Evolutionary conservation across 1,284 basidiomycete genomes (phyloP).

Genomic region (Filobasidium uniguttulatum): DNA sequence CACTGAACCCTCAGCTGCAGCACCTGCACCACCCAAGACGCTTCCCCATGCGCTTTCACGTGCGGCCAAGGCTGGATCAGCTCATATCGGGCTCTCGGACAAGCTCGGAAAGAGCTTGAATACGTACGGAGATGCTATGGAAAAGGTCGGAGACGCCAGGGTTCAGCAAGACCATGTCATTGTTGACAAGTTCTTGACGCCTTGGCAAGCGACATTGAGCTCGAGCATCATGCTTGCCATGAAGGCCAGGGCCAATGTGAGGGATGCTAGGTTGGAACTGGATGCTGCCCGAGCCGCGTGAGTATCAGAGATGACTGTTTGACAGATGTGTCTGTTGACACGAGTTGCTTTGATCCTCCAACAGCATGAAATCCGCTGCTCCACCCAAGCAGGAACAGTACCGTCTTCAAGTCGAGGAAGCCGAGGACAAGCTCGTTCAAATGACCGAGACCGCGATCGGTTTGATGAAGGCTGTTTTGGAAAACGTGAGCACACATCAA

Average conservation of each 20-base stretch:
- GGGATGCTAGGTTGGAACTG: conserved; percentile 61
- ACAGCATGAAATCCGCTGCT: conserved; percentile 58
- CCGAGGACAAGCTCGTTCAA: conserved; percentile 88
- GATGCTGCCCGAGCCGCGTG: conserved; percentile 50
- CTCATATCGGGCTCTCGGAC: conserved; percentile 47
- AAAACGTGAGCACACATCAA: conserved; percentile 76
- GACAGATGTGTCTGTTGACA: neutral
- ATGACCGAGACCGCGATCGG: conserved; percentile 97
- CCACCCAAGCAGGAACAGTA: conserved; percentile 75
- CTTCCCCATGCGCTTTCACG: conserved; percentile 84
- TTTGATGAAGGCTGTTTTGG: conserved; percentile 92
- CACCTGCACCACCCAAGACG: conserved; percentile 66
- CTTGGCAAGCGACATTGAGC: conserved; percentile 80
- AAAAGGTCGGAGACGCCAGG: conserved; percentile 66
- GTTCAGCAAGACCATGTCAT: conserved; percentile 69
- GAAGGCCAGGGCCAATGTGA: conserved; percentile 79
- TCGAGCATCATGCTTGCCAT: conserved; percentile 71
- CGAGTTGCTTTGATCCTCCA: neutral
- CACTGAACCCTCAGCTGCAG: conserved; percentile 39
- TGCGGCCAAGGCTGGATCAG: conserved; percentile 58
- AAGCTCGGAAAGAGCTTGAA: conserved; percentile 62
- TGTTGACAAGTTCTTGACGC: conserved; percentile 59
- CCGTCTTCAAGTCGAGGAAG: conserved; percentile 73
- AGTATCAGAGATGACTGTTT: conserved; percentile 14
- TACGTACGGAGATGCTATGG: conserved; percentile 68